A percentile compares a stretch with the other conserved stretches of the same genome.
phyloP scores from a whole-genome alignment of 192 early-diverging fungal genomes.

The Coemansia interrupta region DNA sequence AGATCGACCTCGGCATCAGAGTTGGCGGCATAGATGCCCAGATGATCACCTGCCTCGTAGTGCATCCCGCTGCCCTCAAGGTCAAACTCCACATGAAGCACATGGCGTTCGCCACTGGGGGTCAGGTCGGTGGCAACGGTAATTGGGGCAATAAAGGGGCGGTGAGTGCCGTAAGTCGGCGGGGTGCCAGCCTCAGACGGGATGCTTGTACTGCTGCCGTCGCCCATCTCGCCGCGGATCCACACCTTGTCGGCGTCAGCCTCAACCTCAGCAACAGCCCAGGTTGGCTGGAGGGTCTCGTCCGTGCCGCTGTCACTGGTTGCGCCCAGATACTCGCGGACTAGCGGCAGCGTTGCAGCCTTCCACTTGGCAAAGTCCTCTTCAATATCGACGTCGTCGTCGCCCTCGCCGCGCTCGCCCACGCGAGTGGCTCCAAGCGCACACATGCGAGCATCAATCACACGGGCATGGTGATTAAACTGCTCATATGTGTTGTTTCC shows the following conservation, averaged over 20 bases:
- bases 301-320: conserved; percentile 29
- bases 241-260: conserved; percentile 47
- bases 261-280: conserved; percentile 49
- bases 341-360: conserved; percentile 73
- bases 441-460: conserved; percentile 64
- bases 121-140: conserved; percentile 66
- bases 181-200: conserved; percentile 11
- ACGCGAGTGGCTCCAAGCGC: conserved; percentile 73
- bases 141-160: conserved; percentile 78
- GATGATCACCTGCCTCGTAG: conserved; percentile 93
- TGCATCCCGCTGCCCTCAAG: conserved; percentile 72
- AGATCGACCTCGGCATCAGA: conserved; percentile 69
- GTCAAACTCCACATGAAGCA: conserved; percentile 94
- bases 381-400: conserved; percentile 94
- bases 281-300: conserved; percentile 49
- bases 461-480: conserved; percentile 80
- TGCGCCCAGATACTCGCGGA: conserved; percentile 67
- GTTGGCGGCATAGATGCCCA: conserved; percentile 89
- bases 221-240: conserved; percentile 38
- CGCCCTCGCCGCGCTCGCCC: conserved; percentile 85
- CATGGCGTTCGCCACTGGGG: conserved; percentile 65
- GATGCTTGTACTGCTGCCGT: conserved; percentile 6
- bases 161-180: conserved; percentile 71
- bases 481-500: conserved; percentile 58
- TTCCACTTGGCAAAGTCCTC: conserved; percentile 97